phyloP scores from a whole-genome alignment of 2,329 filamentous ascomycete genomes.

The Ceratocystis diversiconidia region DNA sequence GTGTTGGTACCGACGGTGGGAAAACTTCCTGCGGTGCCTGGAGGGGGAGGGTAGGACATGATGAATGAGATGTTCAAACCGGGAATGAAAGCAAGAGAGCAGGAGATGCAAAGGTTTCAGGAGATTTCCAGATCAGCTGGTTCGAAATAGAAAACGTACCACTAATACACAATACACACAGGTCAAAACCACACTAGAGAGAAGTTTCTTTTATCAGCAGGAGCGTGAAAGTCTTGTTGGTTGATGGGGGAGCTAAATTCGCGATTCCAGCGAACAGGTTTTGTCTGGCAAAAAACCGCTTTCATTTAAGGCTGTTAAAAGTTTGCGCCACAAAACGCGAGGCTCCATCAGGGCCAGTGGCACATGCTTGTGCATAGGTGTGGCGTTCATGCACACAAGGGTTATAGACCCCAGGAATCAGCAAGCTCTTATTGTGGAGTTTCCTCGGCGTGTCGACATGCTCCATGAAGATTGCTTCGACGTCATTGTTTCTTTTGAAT shows the following conservation, averaged over 20 bases:
- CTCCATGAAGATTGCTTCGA: background rate
- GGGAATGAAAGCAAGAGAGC: background rate
- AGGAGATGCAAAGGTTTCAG: background rate
- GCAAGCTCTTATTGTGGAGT: background rate
- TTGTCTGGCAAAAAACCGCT: background rate
- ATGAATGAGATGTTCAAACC: conserved; percentile 37
- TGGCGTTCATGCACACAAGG: background rate
- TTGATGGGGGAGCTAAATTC: no score
- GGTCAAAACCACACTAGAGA: background rate
- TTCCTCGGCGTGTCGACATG: background rate
- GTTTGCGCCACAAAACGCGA: background rate
- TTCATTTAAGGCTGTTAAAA: background rate
- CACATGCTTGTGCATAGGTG: background rate
- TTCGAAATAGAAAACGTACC: background rate
- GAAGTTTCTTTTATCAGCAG: no score
- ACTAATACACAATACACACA: background rate
- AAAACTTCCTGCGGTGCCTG: conserved; percentile 47
- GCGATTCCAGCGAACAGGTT: background rate
- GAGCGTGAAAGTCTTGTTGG: no score
- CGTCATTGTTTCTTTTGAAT: background rate
- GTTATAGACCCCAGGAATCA: background rate
- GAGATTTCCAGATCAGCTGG: background rate
- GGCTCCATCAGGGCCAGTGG: background rate
- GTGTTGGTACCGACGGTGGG: conserved; percentile 24
- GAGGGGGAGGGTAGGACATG: conserved; percentile 79